Conservation (phyloP, 352 stramenopile species). For the Elongisporangium undulatum region DNA sequence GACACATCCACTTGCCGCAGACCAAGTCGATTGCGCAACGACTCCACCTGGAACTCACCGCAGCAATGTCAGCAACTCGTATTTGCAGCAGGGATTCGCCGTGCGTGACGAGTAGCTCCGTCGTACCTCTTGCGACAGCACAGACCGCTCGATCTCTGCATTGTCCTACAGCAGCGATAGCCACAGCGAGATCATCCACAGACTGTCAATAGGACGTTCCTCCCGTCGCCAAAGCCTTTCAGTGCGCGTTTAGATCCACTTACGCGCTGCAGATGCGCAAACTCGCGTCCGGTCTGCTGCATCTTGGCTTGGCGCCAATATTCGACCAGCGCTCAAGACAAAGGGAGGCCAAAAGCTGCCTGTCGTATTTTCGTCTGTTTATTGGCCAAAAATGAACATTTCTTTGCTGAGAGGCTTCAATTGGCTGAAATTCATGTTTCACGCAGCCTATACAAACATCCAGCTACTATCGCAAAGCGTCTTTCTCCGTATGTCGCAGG, state of each 20-base stretch:
- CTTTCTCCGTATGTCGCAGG: neutral
- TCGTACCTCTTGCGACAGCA: constrained; percentile 69
- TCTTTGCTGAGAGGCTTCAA: constrained; percentile 18
- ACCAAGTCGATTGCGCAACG: constrained; percentile 62
- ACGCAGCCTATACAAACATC: neutral
- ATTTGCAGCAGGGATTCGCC: constrained; percentile 3
- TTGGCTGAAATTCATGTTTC: constrained; percentile 17
- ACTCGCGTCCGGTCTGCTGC: constrained; percentile 43
- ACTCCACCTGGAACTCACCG: constrained; percentile 56
- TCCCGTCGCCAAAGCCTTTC: neutral
- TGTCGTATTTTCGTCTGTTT: no score
- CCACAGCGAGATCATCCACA: neutral
- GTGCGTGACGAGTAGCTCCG: neutral
- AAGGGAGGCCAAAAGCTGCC: neutral
- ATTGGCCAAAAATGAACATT: neutral
- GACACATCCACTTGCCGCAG: constrained; percentile 80
- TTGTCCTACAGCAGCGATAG: constrained; percentile 51
- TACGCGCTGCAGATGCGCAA: constrained; percentile 75
- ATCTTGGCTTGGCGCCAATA: neutral
- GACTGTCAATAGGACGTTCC: neutral
- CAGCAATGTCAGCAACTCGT: neutral
- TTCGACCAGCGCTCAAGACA: neutral
- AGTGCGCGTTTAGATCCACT: neutral
- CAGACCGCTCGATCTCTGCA: constrained; percentile 77
- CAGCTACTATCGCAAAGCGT: neutral